phyloP scores from a whole-genome alignment of 1,284 basidiomycete species.

The Ustilago xerochloae region DNA sequence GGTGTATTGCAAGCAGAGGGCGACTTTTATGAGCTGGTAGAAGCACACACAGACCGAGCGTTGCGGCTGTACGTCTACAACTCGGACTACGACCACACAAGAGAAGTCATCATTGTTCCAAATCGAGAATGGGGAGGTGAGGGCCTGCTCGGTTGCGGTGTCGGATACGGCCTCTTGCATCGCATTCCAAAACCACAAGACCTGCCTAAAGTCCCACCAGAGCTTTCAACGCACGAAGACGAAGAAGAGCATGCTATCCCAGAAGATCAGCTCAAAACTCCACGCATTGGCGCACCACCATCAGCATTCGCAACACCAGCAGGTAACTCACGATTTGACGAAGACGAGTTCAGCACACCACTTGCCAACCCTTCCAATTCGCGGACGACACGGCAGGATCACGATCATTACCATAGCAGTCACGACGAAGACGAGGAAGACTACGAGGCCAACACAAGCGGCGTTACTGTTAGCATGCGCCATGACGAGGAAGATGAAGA shows the following conservation, averaged over 20 bases:
- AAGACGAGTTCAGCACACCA: slow-evolving; percentile 33
- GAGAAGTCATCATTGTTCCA: slow-evolving; percentile 65
- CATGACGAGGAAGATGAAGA: slow-evolving; percentile 54
- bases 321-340: slow-evolving; percentile 13
- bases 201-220: slow-evolving; percentile 38
- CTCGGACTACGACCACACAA: slow-evolving; percentile 83
- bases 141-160: slow-evolving; percentile 63
- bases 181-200: slow-evolving; percentile 60
- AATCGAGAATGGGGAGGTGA: slow-evolving; percentile 66
- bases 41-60: slow-evolving; percentile 91
- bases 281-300: slow-evolving; percentile 30
- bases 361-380: slow-evolving; percentile 15
- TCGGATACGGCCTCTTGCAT: slow-evolving; percentile 63
- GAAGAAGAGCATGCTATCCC: slow-evolving; percentile 10
- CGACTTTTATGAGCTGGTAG: slow-evolving; percentile 96
- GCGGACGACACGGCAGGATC: slow-evolving; percentile 10
- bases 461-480: slow-evolving; percentile 54
- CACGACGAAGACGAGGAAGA: slow-evolving; percentile 43
- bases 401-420: slow-evolving; percentile 14
- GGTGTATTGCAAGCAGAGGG: slow-evolving; percentile 85
- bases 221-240: slow-evolving; percentile 18
- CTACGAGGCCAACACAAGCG: slow-evolving; percentile 44
- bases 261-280: slow-evolving; percentile 36
- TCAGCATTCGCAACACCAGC: slow-evolving; percentile 21
- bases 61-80: slow-evolving; percentile 95